Evolutionary conservation across 768 basidiomycete genomes (phyloP).

Genomic region (Solioccasus polychromus): DNA sequence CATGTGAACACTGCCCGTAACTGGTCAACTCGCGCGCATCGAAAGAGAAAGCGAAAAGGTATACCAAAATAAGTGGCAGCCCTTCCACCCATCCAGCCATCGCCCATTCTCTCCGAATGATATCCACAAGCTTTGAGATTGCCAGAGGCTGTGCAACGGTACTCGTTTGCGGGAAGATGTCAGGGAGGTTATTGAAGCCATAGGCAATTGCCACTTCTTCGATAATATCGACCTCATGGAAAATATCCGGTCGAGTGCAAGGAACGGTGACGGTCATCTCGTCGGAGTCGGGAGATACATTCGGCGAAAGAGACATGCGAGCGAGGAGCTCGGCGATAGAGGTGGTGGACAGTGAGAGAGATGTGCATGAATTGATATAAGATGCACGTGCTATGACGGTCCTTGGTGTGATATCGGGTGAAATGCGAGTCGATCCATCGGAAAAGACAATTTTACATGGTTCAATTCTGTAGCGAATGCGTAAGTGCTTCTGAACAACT

Average conservation of each 20-base stretch:
- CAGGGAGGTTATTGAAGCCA: constrained; percentile 94
- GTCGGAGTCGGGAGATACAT: constrained; percentile 50
- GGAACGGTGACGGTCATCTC: constrained; percentile 77
- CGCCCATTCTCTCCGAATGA: constrained; percentile 88
- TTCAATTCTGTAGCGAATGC: constrained; percentile 64
- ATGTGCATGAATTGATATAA: constrained; percentile 96
- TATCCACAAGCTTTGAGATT: constrained; percentile 86
- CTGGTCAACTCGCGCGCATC: constrained; percentile 2
- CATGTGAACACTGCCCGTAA: constrained; percentile 81
- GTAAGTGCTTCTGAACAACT: not conserved
- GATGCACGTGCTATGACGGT: constrained; percentile 74
- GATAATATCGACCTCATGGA: constrained; percentile 98
- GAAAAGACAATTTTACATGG: constrained; percentile 83
- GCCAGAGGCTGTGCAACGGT: constrained; percentile 92
- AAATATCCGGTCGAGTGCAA: constrained; percentile 94
- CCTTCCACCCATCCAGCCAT: constrained; percentile 96
- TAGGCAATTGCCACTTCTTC: constrained; percentile 98
- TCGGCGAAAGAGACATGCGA: constrained; percentile 76
- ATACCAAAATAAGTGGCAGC: constrained; percentile 86
- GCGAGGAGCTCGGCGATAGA: constrained; percentile 72
- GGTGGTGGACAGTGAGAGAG: constrained; percentile 62
- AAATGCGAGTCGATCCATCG: constrained; percentile 71
- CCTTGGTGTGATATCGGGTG: constrained; percentile 77
- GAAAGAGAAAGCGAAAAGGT: constrained; percentile 4
- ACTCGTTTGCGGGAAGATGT: constrained; percentile 88